Conservation (phyloP, 768 basidiomycete genomes). For the Neoboletus magnificus region DNA sequence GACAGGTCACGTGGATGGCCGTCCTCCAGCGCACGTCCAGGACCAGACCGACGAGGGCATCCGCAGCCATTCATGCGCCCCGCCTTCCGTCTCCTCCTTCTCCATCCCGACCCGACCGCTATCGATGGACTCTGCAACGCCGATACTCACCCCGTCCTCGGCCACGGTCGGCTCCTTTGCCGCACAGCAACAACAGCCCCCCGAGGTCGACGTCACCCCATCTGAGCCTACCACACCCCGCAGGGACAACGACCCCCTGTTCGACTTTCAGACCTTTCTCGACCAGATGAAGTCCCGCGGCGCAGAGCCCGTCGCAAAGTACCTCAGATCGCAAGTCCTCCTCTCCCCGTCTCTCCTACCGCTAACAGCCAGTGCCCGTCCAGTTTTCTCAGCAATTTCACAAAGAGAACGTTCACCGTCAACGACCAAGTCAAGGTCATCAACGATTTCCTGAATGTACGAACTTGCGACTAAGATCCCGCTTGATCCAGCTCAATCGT, state of each 20-base stretch:
- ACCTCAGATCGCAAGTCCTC: conserved; percentile 82
- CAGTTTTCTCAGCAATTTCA: conserved; percentile 91
- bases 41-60: not conserved
- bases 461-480: conserved; percentile 1
- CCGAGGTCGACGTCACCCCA: not conserved
- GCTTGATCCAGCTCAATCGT: conserved; percentile 11
- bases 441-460: conserved; percentile 84
- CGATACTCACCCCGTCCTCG: conserved; percentile 1
- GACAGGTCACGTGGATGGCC: too few species aligned
- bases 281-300: conserved; percentile 88
- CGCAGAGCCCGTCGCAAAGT: conserved; percentile 93
- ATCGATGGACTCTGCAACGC: conserved; percentile 7
- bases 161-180: not conserved
- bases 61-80: not conserved
- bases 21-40: not conserved
- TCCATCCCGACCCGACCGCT: conserved; percentile 41
- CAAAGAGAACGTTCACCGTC: conserved; percentile 88
- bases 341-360: not conserved
- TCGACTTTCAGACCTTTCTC: conserved; percentile 93
- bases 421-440: conserved; percentile 94
- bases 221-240: conserved; percentile 24
- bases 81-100: too few species aligned
- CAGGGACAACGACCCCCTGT: conserved; percentile 46
- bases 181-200: not conserved
- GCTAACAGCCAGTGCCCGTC: not conserved